These are phyloP conservation scores for Yarrowia galli DNA, from an alignment of 1,139 yeast species.

Conservation along the genomic window DNA sequence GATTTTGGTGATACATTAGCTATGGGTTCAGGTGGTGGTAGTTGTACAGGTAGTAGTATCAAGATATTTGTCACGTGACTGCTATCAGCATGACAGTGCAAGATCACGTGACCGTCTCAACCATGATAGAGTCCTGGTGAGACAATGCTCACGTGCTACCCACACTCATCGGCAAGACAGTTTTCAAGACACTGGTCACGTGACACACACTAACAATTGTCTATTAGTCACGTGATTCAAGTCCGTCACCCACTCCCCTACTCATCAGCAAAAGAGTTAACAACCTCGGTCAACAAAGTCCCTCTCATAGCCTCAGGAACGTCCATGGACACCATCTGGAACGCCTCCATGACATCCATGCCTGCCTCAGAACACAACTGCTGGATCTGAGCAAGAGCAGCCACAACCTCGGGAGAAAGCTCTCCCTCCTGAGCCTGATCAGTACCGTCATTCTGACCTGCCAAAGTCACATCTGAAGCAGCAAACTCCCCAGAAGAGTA, in stretches of 20 bases:
- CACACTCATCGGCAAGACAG: too few relatives aligned
- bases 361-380: slow-evolving; percentile 15
- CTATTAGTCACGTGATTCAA: too few relatives aligned
- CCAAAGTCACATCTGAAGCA: slow-evolving; percentile 18
- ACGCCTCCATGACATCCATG: slow-evolving; percentile 30
- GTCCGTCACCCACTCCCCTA: too few relatives aligned
- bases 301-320: slow-evolving; percentile 24
- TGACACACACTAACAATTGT: too few relatives aligned
- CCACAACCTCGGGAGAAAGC: slow-evolving; percentile 17
- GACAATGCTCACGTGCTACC: too few relatives aligned
- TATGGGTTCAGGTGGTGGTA: too few relatives aligned
- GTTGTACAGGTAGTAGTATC: too few relatives aligned
- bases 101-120: too few relatives aligned
- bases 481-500: slow-evolving; percentile 23
- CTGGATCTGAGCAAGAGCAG: slow-evolving; percentile 29
- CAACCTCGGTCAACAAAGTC: not conserved
- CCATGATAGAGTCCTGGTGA: too few relatives aligned
- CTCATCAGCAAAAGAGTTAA: not conserved
- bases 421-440: slow-evolving; percentile 4
- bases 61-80: too few relatives aligned
- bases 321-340: slow-evolving; percentile 26
- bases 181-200: too few relatives aligned
- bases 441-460: slow-evolving; percentile 25
- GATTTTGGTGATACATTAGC: not conserved
- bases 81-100: too few relatives aligned